Conservation (phyloP, 2,329 filamentous ascomycete genomes). For the Lasiodiplodia theobromae region DNA sequence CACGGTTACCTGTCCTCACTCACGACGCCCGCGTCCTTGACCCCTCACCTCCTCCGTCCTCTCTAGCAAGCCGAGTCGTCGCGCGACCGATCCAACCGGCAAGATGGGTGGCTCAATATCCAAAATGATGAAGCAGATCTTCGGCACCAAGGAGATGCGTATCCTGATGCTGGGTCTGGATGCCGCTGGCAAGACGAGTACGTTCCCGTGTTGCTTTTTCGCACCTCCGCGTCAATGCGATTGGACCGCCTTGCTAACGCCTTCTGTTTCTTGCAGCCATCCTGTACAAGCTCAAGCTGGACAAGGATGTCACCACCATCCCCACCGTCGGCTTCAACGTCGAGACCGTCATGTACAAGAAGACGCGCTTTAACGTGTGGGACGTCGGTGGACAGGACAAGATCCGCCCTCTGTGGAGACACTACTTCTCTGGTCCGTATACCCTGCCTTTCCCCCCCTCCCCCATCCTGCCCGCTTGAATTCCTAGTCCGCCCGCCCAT, state of each 20-base stretch:
- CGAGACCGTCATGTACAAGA: slow-evolving; percentile 99
- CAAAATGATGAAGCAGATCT: slow-evolving; percentile 98
- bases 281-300: slow-evolving; percentile 99
- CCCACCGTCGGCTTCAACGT: slow-evolving; percentile 99
- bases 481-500: not conserved
- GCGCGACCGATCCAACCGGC: slow-evolving; percentile 45
- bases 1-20: slow-evolving; percentile 22
- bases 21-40: slow-evolving; percentile 3
- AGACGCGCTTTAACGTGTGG: slow-evolving; percentile 99
- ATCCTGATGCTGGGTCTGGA: slow-evolving; percentile 97
- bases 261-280: slow-evolving; percentile 64
- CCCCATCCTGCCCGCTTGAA: not conserved
- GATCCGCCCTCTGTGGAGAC: slow-evolving; percentile 98
- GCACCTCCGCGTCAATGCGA: slow-evolving; percentile 8
- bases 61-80: slow-evolving; percentile 7
- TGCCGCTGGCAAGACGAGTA: slow-evolving; percentile 94
- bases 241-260: slow-evolving; percentile 18
- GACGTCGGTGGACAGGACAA: slow-evolving; percentile 99
- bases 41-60: slow-evolving; percentile 2
- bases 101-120: slow-evolving; percentile 89
- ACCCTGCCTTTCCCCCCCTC: not conserved
- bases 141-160: slow-evolving; percentile 98
- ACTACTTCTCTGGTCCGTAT: slow-evolving; percentile 86
- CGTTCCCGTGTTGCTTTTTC: slow-evolving; percentile 35
- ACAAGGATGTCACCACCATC: slow-evolving; percentile 98